Conservation (phyloP, 139 green algal species). For the Astrephomene gubernaculifera region DNA sequence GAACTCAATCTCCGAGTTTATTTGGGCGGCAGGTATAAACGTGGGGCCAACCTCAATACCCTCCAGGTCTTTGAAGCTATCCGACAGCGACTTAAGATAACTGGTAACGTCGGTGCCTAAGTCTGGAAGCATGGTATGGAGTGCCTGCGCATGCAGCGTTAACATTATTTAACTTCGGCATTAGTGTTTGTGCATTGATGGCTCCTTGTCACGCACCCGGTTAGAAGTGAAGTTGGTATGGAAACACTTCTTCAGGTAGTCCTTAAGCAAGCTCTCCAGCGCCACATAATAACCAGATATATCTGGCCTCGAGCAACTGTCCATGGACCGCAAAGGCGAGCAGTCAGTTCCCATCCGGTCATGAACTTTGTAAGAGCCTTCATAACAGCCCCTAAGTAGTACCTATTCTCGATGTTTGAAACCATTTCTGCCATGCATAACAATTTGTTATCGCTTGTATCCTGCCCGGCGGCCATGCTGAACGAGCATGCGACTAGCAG, state of each 20-base stretch:
- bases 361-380: too few relatives aligned
- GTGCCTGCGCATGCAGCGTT: conserved; percentile 14
- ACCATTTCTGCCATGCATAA: conserved; percentile 69
- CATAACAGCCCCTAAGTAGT: too few relatives aligned
- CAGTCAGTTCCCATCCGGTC: neutral
- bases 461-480: conserved; percentile 29
- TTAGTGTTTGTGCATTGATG: neutral
- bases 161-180: neutral
- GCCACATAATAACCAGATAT: conserved; percentile 36
- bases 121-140: conserved; percentile 52
- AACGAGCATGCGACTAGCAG: too few relatives aligned
- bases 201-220: conserved; percentile 5
- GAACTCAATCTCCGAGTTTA: conserved; percentile 50
- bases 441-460: conserved; percentile 67
- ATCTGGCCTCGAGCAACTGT: conserved; percentile 46
- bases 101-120: neutral
- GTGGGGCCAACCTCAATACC: conserved; percentile 44
- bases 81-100: conserved; percentile 15
- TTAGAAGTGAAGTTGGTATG: conserved; percentile 48
- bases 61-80: conserved; percentile 15
- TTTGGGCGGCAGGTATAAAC: conserved; percentile 36
- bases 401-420: conserved; percentile 49
- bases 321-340: neutral
- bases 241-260: conserved; percentile 52
- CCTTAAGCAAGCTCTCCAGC: conserved; percentile 39